phyloP scores from a whole-genome alignment of 2,329 filamentous ascomycete species.

The Atkinsonella hypoxylon region DNA sequence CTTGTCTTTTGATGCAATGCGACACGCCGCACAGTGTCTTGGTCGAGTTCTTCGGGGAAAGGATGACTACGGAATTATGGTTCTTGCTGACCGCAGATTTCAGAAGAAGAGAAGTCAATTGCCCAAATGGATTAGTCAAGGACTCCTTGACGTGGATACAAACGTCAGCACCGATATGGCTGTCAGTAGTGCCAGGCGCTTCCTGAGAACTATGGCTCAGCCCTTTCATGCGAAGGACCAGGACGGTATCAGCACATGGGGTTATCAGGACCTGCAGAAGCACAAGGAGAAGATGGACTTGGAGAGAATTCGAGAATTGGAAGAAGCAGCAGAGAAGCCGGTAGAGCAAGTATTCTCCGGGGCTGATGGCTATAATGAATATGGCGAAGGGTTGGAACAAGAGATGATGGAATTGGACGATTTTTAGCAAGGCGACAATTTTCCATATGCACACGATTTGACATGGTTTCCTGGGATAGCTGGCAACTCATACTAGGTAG shows the following conservation, averaged over 20 bases:
- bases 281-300: slow-evolving; percentile 67
- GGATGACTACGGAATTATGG: slow-evolving; percentile 99
- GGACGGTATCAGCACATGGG: slow-evolving; percentile 91
- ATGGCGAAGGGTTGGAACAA: slow-evolving; percentile 40
- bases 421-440: slow-evolving; percentile 12
- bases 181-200: slow-evolving; percentile 76
- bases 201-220: slow-evolving; percentile 83
- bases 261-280: slow-evolving; percentile 59
- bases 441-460: not conserved
- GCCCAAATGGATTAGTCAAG: slow-evolving; percentile 93
- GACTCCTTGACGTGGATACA: slow-evolving; percentile 69
- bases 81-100: slow-evolving; percentile 86
- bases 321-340: slow-evolving; percentile 27
- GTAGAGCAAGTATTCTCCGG: slow-evolving; percentile 9
- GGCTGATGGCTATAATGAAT: slow-evolving; percentile 32
- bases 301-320: slow-evolving; percentile 52
- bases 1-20: slow-evolving; percentile 96
- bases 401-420: slow-evolving; percentile 42
- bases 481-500: no score
- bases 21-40: slow-evolving; percentile 93
- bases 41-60: slow-evolving; percentile 91
- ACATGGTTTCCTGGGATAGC: not conserved
- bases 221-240: slow-evolving; percentile 74
- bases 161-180: slow-evolving; percentile 96
- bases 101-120: slow-evolving; percentile 83